Evolutionary conservation across 495 filamentous ascomycete species (phyloP), one percentile per base, ranked within the genome.

Genomic region (Penicillium ochrochloron): DNA sequence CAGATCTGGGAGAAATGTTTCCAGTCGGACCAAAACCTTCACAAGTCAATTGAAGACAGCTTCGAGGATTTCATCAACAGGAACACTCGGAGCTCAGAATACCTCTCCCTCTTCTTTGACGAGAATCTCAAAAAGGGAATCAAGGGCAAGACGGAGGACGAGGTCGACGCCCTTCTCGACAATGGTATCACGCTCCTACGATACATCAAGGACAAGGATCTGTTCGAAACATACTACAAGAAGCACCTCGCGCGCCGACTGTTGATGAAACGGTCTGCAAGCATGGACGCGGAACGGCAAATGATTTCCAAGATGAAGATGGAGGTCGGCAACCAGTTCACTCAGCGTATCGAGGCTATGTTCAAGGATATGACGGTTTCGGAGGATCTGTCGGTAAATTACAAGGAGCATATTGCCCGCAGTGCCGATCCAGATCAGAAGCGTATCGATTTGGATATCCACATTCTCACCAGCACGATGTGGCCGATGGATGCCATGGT

Each of bases 211-310:
- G 94, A 97, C 66, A 94, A 97, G 76, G 96, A 98, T 74, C 86
- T 97, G 67, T 99, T 98, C 62, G 96, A 99, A 75, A 84, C 91
- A 2, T 98, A 99, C 77, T 98, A 98, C 80, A 97, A 98, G 80
- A 98, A 97, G 73, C 95, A 99, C 79, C 84, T 99, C 0, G 92
- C 91, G 35, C 86, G 90, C 59, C 86, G 96, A 15, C 78, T 99
- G 44, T 79, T 99, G 23, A 91, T 92, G 84, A 88, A 89, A 66
- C 93, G 93, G 57, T 92, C 93, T 1, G 85, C 93, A 61, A 96
- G 91, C 69, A 90, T 90, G 70, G 93, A 97, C 71, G 89, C 89
- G 0, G 95, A 99, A 78, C 91, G 94, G 70, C 90, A 94, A 66
- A 97, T 99, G 90, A 96, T 98, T 52, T 90, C 88, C 2, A 89